These are phyloP conservation scores for Aspergillus uvarum DNA, from an alignment of 2,329 filamentous ascomycete genomes.

Conservation along the genomic window DNA sequence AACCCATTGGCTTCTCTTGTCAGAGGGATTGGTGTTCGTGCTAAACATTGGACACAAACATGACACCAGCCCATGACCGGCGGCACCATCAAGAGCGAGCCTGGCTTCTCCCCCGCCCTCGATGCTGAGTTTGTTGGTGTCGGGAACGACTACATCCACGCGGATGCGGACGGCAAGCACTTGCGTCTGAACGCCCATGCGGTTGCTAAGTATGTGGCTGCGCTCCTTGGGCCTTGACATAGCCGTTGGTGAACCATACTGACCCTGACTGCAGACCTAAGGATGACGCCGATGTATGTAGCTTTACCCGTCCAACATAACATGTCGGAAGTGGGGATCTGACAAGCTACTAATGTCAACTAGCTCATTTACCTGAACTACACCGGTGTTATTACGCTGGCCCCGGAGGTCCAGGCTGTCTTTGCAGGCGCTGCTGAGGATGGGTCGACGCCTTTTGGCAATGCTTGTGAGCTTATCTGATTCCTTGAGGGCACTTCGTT, in stretches of 20 bases:
- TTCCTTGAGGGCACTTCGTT: not conserved
- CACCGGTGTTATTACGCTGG: constrained; percentile 41
- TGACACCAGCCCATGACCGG: constrained; percentile 37
- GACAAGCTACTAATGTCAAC: not conserved
- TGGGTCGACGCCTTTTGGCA: constrained; percentile 39
- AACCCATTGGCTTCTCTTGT: not conserved
- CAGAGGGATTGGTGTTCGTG: not conserved
- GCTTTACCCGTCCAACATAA: not conserved
- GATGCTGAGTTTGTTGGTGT: constrained; percentile 39
- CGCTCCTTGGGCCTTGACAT: not conserved
- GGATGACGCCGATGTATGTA: constrained; percentile 34
- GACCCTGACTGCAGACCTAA: constrained; percentile 26
- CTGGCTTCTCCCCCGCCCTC: constrained; percentile 36
- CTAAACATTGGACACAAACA: not conserved
- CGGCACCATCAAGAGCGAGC: constrained; percentile 38
- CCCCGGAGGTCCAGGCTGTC: constrained; percentile 34
- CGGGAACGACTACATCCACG: constrained; percentile 46
- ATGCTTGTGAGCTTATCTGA: constrained; percentile 36
- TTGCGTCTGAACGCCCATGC: constrained; percentile 44
- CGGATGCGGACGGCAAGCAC: constrained; percentile 40
- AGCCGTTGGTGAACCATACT: constrained; percentile 1
- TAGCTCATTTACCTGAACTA: constrained; percentile 43
- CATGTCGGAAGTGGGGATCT: not conserved
- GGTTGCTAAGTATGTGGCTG: constrained; percentile 38
- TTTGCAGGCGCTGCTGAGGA: constrained; percentile 33